Evolutionary conservation across 2,329 filamentous ascomycete genomes (phyloP), one percentile per base, ranked within the genome.

Genomic region (Aspergillus floridensis): DNA sequence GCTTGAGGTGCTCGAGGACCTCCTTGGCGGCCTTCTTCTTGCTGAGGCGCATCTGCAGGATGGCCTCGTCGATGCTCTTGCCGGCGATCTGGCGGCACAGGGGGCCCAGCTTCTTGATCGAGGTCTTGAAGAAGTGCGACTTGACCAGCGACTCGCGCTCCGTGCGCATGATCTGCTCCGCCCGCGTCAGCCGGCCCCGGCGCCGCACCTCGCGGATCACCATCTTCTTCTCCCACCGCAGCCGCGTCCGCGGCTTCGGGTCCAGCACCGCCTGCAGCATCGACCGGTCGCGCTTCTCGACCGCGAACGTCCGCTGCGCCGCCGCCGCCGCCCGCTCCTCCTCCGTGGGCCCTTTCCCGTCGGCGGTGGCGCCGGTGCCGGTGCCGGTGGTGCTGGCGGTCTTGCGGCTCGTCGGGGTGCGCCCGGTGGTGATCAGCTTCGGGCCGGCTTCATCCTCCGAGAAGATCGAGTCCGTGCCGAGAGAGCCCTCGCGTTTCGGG

Each of bases 41-140:
- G 75, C 89, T 93, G 80, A 93, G 98, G 58, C 88, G 86, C 91
- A 99, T 96, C 82, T 99, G 95, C 57, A 90, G 79, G 66, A 98
- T 91, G 14, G 95, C 95, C 38, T 99, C 93, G 59, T 96, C 92
- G 62, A 99, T 82, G n/a, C 88, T 88, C 84, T 97, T 98, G 66
- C 95, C 95, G 2, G 87, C 84, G 71, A 99, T 95, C 79, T 98
- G 95, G 57, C 89, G 86, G 24, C 93, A 88, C 53, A 99, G 80
- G 68, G 90, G 88, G 55, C 89, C 88, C 57, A 99, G 83, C 81
- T 99, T 99, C 86, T 99, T 99, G 64, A 91, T 81, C 52, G 88
- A 92, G 2, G 95, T 97, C 69, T 92, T 88, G 72, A 97, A 84
- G 66, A 85, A 84, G 50, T 88, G 84, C 63, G 88, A 92, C 76